Evolutionary conservation across 1,139 yeast genomes (phyloP).

Genomic region (Candida mesenterica): DNA sequence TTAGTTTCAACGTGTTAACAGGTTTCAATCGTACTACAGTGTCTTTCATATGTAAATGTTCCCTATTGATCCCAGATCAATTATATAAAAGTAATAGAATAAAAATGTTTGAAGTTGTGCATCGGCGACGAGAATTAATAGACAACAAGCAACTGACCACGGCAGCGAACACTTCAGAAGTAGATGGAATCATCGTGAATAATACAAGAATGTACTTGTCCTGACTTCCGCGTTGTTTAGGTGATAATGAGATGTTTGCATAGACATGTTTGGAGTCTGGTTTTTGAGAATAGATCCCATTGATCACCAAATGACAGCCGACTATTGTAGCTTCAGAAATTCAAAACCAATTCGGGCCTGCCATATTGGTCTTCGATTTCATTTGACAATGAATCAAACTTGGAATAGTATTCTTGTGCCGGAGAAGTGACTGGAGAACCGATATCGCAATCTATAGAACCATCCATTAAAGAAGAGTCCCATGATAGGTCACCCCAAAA

Average conservation of each 20-base stretch:
- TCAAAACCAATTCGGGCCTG: background rate
- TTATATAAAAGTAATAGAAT: too few relatives aligned
- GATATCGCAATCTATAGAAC: constrained; percentile 6
- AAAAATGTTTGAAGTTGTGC: background rate
- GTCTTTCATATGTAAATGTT: background rate
- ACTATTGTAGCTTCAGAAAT: background rate
- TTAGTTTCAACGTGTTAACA: too few relatives aligned
- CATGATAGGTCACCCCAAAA: constrained; percentile 6
- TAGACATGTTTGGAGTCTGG: too few relatives aligned
- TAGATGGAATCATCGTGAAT: too few relatives aligned
- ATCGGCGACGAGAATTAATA: background rate
- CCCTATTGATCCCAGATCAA: background rate
- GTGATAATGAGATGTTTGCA: too few relatives aligned
- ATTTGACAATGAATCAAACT: background rate
- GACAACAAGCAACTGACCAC: too few relatives aligned
- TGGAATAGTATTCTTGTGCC: background rate
- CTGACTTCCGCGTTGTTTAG: too few relatives aligned
- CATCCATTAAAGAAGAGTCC: constrained; percentile 8
- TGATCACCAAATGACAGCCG: too few relatives aligned
- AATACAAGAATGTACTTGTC: too few relatives aligned
- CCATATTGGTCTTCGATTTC: background rate
- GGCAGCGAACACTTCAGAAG: too few relatives aligned
- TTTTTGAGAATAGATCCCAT: too few relatives aligned
- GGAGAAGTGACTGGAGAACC: constrained; percentile 7
- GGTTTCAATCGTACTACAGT: too few relatives aligned